phyloP scores from a whole-genome alignment of 78 protist genomes.

The Dictyostelium intermedium region DNA sequence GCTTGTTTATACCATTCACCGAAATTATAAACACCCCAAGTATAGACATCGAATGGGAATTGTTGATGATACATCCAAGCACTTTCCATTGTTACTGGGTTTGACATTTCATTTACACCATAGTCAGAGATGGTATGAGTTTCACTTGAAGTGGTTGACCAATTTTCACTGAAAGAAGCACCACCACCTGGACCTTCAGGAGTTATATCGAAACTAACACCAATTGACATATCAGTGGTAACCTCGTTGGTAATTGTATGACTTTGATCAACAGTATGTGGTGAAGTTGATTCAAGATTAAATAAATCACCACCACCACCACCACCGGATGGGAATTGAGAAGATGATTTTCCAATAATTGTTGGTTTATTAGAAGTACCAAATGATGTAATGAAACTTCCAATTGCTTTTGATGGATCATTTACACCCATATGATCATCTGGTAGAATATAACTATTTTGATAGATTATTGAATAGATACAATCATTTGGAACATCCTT shows the following conservation, averaged over 20 bases:
- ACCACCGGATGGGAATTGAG: neutral
- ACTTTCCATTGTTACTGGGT: neutral
- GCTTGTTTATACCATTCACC: constrained; percentile 12
- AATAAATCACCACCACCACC: neutral
- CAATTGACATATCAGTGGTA: neutral
- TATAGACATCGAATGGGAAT: constrained; percentile 27
- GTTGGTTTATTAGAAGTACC: neutral
- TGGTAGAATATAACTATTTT: constrained; percentile 7
- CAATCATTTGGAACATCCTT: constrained; percentile 5
- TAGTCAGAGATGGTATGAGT: neutral
- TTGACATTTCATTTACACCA: constrained; percentile 28
- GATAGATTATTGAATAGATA: neutral
- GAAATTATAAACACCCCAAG: neutral
- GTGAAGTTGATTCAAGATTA: constrained; percentile 7
- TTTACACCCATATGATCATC: neutral
- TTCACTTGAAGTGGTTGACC: neutral
- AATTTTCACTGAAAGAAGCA: neutral
- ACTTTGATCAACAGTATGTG: constrained; percentile 22
- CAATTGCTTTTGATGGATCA: neutral
- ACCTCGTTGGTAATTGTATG: neutral
- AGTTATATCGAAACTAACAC: neutral
- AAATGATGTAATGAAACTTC: neutral
- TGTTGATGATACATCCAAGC: constrained; percentile 44
- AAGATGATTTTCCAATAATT: neutral
- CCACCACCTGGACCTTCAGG: neutral